Evolutionary conservation across 1,139 yeast genomes (phyloP).

Genomic region (Protomyces inundatus): DNA sequence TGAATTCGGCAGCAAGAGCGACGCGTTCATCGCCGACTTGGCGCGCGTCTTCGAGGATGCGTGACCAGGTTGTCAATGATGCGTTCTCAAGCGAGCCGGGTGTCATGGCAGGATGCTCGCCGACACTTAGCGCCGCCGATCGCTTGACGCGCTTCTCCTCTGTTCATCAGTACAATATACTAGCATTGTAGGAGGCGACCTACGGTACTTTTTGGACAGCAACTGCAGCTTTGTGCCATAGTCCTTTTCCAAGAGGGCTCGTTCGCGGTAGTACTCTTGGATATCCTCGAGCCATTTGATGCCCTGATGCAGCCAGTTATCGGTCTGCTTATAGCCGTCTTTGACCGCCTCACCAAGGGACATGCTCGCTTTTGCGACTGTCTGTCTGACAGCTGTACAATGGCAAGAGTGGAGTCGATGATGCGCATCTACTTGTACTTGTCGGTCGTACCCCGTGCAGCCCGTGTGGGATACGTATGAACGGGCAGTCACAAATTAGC

Average conservation of each 20-base stretch:
- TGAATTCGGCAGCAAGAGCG: slow-evolving; percentile 58
- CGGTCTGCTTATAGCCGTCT: slow-evolving; percentile 30
- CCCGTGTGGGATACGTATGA: too few relatives aligned
- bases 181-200: background rate
- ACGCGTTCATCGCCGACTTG: slow-evolving; percentile 64
- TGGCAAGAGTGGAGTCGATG: too few relatives aligned
- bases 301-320: slow-evolving; percentile 43
- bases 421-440: too few relatives aligned
- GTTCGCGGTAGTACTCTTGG: slow-evolving; percentile 74
- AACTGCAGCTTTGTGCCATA: slow-evolving; percentile 64
- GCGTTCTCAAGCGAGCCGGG: slow-evolving; percentile 95
- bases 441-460: too few relatives aligned
- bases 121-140: slow-evolving; percentile 71
- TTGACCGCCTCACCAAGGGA: slow-evolving; percentile 18
- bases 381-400: too few relatives aligned
- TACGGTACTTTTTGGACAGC: slow-evolving; percentile 57
- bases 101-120: slow-evolving; percentile 82
- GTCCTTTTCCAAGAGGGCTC: slow-evolving; percentile 70
- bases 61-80: slow-evolving; percentile 90
- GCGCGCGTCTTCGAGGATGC: slow-evolving; percentile 79
- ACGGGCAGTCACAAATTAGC: too few relatives aligned
- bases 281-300: slow-evolving; percentile 70
- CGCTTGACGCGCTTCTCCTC: slow-evolving; percentile 68
- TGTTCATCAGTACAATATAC: background rate
- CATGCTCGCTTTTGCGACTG: background rate